phyloP scores from a whole-genome alignment of 768 basidiomycete genomes.

The Trametes elegans region DNA sequence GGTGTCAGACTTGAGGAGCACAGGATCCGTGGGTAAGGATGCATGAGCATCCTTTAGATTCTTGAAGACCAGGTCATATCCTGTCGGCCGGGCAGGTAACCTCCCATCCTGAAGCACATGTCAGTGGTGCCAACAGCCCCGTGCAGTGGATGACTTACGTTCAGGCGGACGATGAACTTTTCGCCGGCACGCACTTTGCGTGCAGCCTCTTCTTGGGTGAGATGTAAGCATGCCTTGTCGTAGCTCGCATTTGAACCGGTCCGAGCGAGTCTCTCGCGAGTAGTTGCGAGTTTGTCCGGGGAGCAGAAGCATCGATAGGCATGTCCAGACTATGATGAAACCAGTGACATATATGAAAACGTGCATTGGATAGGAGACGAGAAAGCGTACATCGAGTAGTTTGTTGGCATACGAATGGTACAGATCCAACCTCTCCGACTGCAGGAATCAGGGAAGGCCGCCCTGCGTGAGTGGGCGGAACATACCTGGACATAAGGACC shows the following conservation, averaged over 20 bases:
- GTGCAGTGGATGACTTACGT: conserved; percentile 48
- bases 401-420: conserved; percentile 73
- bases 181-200: conserved; percentile 73
- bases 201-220: conserved; percentile 83
- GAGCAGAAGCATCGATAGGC: conserved; percentile 97
- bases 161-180: conserved; percentile 80
- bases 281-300: conserved; percentile 61
- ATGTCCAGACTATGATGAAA: conserved; percentile 59
- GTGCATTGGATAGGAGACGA: too few species aligned
- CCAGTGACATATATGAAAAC: background rate
- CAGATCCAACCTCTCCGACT: conserved; percentile 89
- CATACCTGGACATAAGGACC: conserved; percentile 85
- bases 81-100: conserved; percentile 48
- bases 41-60: conserved; percentile 68
- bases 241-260: conserved; percentile 79
- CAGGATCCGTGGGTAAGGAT: conserved; percentile 83
- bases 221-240: conserved; percentile 83
- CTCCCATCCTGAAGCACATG: conserved; percentile 48
- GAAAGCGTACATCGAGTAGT: conserved; percentile 71
- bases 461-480: background rate
- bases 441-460: background rate
- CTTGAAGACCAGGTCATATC: conserved; percentile 76
- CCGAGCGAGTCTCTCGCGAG: conserved; percentile 67
- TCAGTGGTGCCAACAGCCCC: background rate
- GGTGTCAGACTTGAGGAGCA: conserved; percentile 87